Percentiles rank a stretch among this genome's conserved stretches.
Evolutionary conservation across 2,329 filamentous ascomycete genomes (phyloP).

Genomic region (Paecilomyces dactylethromorphus): DNA sequence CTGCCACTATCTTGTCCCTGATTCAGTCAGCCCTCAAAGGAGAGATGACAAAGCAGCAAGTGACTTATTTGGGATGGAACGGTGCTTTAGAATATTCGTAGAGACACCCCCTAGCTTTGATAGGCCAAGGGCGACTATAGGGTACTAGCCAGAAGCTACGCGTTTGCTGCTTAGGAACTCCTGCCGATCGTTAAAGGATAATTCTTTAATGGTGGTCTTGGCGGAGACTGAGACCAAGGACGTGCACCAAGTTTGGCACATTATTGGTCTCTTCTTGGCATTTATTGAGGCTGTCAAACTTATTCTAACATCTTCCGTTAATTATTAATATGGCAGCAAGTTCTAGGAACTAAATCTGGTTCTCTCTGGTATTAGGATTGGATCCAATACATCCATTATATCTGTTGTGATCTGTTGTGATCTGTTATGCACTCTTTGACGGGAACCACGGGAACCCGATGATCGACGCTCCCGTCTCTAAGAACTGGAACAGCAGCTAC

Average conservation of each 20-base stretch:
- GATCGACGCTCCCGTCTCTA: not conserved
- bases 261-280: not conserved
- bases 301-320: too few species aligned
- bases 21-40: not conserved
- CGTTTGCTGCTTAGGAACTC: not conserved
- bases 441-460: not conserved
- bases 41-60: not conserved
- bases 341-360: not conserved
- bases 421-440: not conserved
- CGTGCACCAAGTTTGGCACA: not conserved
- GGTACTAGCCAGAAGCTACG: not conserved
- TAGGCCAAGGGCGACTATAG: not conserved
- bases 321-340: not conserved
- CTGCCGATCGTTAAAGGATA: not conserved
- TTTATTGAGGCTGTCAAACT: too few species aligned
- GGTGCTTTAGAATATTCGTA: not conserved
- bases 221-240: not conserved
- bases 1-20: not conserved
- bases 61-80: not conserved
- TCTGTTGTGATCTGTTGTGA: not conserved
- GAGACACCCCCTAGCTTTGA: not conserved
- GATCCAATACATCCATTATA: not conserved
- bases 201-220: not conserved
- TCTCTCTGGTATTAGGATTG: not conserved
- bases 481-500: not conserved